phyloP scores from a whole-genome alignment of 495 filamentous ascomycete genomes.

The Penicillium fimorum region DNA sequence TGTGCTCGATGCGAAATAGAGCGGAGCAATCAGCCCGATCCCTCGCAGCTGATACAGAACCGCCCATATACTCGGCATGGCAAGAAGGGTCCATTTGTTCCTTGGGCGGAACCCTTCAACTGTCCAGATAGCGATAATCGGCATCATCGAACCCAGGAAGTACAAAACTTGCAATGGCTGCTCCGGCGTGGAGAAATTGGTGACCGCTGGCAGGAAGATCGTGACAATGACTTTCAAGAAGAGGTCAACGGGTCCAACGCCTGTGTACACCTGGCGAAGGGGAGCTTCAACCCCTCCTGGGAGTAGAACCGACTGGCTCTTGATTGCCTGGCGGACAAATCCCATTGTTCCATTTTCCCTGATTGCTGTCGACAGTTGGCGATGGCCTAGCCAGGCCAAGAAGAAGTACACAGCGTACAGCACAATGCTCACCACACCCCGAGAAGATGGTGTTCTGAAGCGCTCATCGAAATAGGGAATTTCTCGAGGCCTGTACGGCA shows the following conservation, averaged over 20 bases:
- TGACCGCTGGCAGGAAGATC: slow-evolving; percentile 13
- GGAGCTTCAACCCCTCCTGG: not conserved
- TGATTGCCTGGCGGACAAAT: slow-evolving; percentile 8
- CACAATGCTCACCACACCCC: not conserved
- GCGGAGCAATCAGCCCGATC: slow-evolving; percentile 20
- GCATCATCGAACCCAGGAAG: slow-evolving; percentile 16
- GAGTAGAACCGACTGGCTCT: not conserved
- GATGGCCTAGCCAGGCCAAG: slow-evolving; percentile 12
- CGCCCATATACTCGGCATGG: slow-evolving; percentile 16
- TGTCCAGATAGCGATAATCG: slow-evolving; percentile 18
- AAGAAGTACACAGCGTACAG: slow-evolving; percentile 10
- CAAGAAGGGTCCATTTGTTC: slow-evolving; percentile 17
- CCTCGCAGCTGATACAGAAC: slow-evolving; percentile 21
- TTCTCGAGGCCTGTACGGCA: slow-evolving; percentile 4
- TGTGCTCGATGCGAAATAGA: slow-evolving; percentile 13
- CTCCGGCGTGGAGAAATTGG: slow-evolving; percentile 5
- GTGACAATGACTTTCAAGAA: slow-evolving; percentile 12
- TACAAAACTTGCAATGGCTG: slow-evolving; percentile 18
- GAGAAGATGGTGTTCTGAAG: slow-evolving; percentile 3
- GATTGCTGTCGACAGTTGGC: slow-evolving; percentile 7
- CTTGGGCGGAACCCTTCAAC: slow-evolving; percentile 19
- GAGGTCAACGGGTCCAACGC: slow-evolving; percentile 4
- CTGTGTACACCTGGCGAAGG: slow-evolving; percentile 14
- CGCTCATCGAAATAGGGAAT: slow-evolving; percentile 19
- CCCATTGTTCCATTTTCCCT: slow-evolving; percentile 12